Evolutionary conservation across 352 stramenopile species (phyloP), one percentile per base, ranked within the genome.

Genomic region (Pythium rishiriense): DNA sequence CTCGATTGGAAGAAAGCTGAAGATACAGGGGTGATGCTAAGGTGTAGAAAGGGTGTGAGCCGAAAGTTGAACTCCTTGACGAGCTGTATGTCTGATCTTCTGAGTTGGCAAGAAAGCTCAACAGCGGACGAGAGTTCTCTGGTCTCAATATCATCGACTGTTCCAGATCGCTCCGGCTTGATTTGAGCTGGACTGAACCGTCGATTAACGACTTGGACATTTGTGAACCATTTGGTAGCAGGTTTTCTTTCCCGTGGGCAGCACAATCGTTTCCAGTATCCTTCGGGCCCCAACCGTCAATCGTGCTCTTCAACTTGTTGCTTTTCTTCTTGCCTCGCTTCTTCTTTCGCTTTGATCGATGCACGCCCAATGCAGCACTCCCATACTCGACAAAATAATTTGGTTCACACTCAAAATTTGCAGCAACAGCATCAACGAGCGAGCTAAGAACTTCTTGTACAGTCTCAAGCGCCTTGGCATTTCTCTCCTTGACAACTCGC

Each of bases 11-110:
- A 11, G 70, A 67, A 51, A 90, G 68, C 15, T 74, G 84, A 25
- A 90, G 46, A n/a, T 84, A 93, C 51, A 89, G 81, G 3, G 78
- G 72, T 21, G 66, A 64, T 25, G 74, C 68, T 14, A 64, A 45
- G 6, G 75, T 72, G 31, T 88, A 88, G 26, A 90, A 70, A 10
- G 74, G 63, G 4, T 85, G 71, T 6, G 77, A 66, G 15, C 75
- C 70, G 61, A 86, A 88, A 0, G 75, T 51, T 11, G 76, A 49
- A 25, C 81, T 26, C 28, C 79, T 50, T 6, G 75, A 52, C 4
- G 74, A 66, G 9, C 62, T 33, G 26, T 80, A 75, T 25, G 57
- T 74, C 31, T 74, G 76, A 11, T 78, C 72, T 49, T 78, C 69
- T 8, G 56, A 57, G 21, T 19, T 55, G 1, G 62, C 53, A 17